These are phyloP conservation scores for Claviceps digitariae DNA, from an alignment of 2,329 filamentous ascomycete genomes.

Conservation along the genomic window DNA sequence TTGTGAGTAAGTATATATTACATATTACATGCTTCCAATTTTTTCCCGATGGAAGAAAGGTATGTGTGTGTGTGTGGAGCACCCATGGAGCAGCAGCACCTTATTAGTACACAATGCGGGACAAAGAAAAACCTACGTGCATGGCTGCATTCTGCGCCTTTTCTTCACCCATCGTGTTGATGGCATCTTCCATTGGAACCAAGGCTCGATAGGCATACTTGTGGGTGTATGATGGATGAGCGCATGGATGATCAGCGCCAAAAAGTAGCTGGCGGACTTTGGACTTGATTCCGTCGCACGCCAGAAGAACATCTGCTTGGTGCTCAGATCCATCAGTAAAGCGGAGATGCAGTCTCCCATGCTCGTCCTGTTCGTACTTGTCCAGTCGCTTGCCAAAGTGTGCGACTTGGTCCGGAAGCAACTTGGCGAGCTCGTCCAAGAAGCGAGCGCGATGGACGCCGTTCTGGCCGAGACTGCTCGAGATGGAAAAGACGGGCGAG, in stretches of 20 bases:
- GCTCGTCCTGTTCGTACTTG: slow-evolving; percentile 14
- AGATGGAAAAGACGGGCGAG: slow-evolving; percentile 1
- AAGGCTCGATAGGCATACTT: slow-evolving; percentile 43
- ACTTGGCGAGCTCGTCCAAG: slow-evolving; percentile 24
- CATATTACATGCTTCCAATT: too few species aligned
- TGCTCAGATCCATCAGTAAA: slow-evolving; percentile 23
- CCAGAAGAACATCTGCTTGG: slow-evolving; percentile 29
- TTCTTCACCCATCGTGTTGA: slow-evolving; percentile 30
- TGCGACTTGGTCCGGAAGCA: slow-evolving; percentile 20
- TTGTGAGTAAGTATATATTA: not conserved
- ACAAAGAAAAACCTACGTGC: slow-evolving; percentile 3
- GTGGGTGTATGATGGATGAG: slow-evolving; percentile 31
- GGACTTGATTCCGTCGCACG: slow-evolving; percentile 53
- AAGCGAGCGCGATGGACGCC: slow-evolving; percentile 25
- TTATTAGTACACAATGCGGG: too few species aligned
- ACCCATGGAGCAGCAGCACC: too few species aligned
- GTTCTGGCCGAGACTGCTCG: slow-evolving; percentile 14
- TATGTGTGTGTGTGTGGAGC: too few species aligned
- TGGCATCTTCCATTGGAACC: slow-evolving; percentile 36
- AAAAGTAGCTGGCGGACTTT: slow-evolving; percentile 35
- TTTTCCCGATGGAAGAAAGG: too few species aligned
- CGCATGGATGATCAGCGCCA: slow-evolving; percentile 24
- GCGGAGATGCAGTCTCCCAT: slow-evolving; percentile 15
- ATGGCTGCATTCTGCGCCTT: slow-evolving; percentile 14
- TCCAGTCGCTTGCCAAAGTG: slow-evolving; percentile 22